phyloP scores from a whole-genome alignment of 2,329 filamentous ascomycete genomes.

The Didymella exigua region DNA sequence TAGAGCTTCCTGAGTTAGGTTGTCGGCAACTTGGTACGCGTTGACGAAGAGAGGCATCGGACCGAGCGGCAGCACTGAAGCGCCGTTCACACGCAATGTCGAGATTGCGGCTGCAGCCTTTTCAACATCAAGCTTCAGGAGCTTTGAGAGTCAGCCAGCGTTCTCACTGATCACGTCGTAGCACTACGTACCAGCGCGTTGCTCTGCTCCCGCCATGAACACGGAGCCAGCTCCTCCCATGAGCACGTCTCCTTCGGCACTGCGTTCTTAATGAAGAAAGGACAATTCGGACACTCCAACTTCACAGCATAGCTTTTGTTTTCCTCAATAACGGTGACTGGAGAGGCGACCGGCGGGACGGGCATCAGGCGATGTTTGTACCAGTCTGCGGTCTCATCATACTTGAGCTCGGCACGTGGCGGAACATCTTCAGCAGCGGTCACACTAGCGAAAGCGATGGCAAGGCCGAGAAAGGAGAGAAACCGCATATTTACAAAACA shows the following conservation, averaged over 20 bases:
- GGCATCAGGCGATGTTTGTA: slow-evolving; percentile 5
- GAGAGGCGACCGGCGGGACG: slow-evolving; percentile 12
- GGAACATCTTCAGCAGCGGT: background rate
- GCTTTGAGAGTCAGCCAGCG: slow-evolving; percentile 19
- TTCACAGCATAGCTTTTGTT: slow-evolving; percentile 38
- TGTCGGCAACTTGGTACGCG: slow-evolving; percentile 30
- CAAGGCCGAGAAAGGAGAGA: slow-evolving; percentile 13
- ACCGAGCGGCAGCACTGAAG: slow-evolving; percentile 28
- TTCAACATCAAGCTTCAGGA: slow-evolving; percentile 33
- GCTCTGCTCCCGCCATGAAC: slow-evolving; percentile 26
- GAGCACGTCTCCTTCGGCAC: slow-evolving; percentile 1
- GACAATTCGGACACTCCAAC: slow-evolving; percentile 36
- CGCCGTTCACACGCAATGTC: slow-evolving; percentile 30
- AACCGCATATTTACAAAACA: slow-evolving; percentile 22
- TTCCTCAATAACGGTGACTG: slow-evolving; percentile 24
- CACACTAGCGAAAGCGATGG: slow-evolving; percentile 15
- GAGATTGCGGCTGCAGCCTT: background rate
- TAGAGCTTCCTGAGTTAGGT: slow-evolving; percentile 20
- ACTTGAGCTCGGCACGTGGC: slow-evolving; percentile 6
- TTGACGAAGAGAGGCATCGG: slow-evolving; percentile 30
- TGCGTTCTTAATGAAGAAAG: slow-evolving; percentile 24
- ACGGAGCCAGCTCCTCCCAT: background rate
- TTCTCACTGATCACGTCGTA: background rate
- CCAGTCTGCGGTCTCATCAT: slow-evolving; percentile 25
- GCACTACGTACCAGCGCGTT: slow-evolving; percentile 32